phyloP scores from a whole-genome alignment of 2,329 filamentous ascomycete species.

The Malbranchea cinnamomea region DNA sequence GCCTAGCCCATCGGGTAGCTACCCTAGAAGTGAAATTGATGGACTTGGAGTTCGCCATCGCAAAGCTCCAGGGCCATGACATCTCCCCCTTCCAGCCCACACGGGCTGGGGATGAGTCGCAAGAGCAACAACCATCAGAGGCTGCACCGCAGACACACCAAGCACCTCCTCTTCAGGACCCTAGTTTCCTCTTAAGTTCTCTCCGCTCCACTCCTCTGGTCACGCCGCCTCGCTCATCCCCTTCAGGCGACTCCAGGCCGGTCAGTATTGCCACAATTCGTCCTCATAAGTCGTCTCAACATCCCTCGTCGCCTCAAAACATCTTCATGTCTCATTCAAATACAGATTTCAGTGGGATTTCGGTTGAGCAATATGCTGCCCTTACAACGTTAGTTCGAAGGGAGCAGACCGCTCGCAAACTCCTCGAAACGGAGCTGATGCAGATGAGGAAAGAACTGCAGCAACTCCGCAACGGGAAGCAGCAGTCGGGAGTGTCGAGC shows the following conservation, averaged over 20 bases:
- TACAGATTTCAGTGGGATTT: conserved; percentile 21
- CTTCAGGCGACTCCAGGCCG: conserved; percentile 19
- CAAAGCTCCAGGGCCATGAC: conserved; percentile 28
- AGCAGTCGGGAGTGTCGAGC: conserved; percentile 18
- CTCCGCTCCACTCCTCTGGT: conserved; percentile 5
- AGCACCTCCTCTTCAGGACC: conserved; percentile 2
- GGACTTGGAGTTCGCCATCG: conserved; percentile 35
- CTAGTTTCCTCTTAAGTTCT: conserved; percentile 6
- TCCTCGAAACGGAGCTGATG: conserved; percentile 29
- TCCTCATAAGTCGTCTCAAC: conserved; percentile 14
- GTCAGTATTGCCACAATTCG: conserved; percentile 16
- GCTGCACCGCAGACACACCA: conserved; percentile 1
- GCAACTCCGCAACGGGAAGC: conserved; percentile 18
- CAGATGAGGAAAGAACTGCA: conserved; percentile 27
- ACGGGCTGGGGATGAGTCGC: too few relatives aligned
- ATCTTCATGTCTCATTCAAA: conserved; percentile 20
- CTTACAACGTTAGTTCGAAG: conserved; percentile 31
- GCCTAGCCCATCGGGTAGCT: conserved; percentile 32
- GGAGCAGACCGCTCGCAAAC: conserved; percentile 31
- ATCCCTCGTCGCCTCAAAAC: conserved; percentile 13
- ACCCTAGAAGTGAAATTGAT: conserved; percentile 37
- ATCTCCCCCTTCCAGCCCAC: conserved; percentile 10
- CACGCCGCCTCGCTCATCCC: conserved; percentile 9
- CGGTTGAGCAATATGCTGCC: conserved; percentile 33
- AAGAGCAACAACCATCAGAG: conserved; percentile 1